Base-by-base conservation (phyloP, 441 rosid genomes). In the Codiaeum variegatum region DNA sequence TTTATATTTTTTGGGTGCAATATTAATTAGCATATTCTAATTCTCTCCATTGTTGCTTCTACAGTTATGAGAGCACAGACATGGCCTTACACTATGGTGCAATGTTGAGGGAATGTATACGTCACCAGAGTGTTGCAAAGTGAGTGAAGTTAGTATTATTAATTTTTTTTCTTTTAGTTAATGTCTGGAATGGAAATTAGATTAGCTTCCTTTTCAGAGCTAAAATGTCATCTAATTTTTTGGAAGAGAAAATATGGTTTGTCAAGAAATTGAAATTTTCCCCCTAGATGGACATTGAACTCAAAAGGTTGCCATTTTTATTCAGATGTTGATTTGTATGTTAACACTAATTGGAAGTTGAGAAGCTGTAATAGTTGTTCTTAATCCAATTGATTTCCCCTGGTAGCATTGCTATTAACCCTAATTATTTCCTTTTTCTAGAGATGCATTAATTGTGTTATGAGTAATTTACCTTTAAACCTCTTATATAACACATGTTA, bases 11-110 rank as follows among this genome's bases (percentile, higher is more conserved):
- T 6, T n/a, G 5, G 73, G 29, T 38, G 38, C 70, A 29, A 68
- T 69, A 34, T 55, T 28, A 21, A 36, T 67, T 23, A 67, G 54
- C 32, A 71, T 75, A 64, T 71, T 78, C 60, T 75, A n/a, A 72
- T 54, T 76, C 38, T 69, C 29, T 18, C 13, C 12, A 10, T 29
- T 77, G 65, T 29, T 75, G 62, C 69, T 77, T 78, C 15, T 83
- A 52, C 81, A 95, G 99, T 46, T 94, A 91, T 62, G 96, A 86
- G 71, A 82, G 83, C 78, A 78, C 93, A 23, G 98, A 92, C 77
- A 84, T 92, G 98, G 96, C 99, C 77, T 88, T 94, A 76, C 99
- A 94, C 77, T 95, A 92, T 77, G 98, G 99, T 79, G 93, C 91
- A 67, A 95, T 95, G 98, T 83, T 92, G 64, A 88, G 98, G 87